Percentiles rank a stretch among this genome's conserved stretches.
Evolutionary conservation across 768 basidiomycete species (phyloP).

Genomic region (Neoboletus subvelutipes): DNA sequence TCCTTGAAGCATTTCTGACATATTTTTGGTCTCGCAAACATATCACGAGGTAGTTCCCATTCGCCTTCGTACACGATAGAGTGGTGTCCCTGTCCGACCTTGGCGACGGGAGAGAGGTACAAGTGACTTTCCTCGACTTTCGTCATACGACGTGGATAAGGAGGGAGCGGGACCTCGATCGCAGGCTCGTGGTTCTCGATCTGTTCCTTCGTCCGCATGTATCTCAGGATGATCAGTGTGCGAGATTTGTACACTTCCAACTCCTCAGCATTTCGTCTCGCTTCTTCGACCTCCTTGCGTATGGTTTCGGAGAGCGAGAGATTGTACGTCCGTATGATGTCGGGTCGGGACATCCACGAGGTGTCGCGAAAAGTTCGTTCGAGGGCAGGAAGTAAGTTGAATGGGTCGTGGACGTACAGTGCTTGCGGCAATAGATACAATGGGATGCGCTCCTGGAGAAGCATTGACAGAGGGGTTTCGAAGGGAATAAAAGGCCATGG

Average conservation of each 20-base stretch:
- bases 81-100: constrained; percentile 49
- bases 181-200: constrained; percentile 24
- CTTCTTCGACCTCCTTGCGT: constrained; percentile 1
- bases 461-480: constrained; percentile 11
- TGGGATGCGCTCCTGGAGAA: constrained; percentile 37
- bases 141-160: constrained; percentile 20
- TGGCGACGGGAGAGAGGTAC: constrained; percentile 41
- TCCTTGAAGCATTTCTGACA: constrained; percentile 41
- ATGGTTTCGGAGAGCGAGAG: constrained; percentile 16
- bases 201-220: constrained; percentile 20
- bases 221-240: constrained; percentile 22
- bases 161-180: constrained; percentile 33
- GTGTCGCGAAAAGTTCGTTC: background rate
- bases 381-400: constrained; percentile 29
- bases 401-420: constrained; percentile 47
- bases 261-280: constrained; percentile 6
- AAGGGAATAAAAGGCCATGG: constrained; percentile 46
- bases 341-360: constrained; percentile 32
- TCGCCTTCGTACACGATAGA: constrained; percentile 51
- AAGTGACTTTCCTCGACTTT: constrained; percentile 45
- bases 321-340: constrained; percentile 33
- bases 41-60: constrained; percentile 49
- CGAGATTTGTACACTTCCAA: constrained; percentile 12
- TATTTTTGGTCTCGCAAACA: constrained; percentile 35
- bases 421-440: constrained; percentile 38